phyloP scores from a whole-genome alignment of 78 protist genomes.

The Dictyostelium citrinum region DNA sequence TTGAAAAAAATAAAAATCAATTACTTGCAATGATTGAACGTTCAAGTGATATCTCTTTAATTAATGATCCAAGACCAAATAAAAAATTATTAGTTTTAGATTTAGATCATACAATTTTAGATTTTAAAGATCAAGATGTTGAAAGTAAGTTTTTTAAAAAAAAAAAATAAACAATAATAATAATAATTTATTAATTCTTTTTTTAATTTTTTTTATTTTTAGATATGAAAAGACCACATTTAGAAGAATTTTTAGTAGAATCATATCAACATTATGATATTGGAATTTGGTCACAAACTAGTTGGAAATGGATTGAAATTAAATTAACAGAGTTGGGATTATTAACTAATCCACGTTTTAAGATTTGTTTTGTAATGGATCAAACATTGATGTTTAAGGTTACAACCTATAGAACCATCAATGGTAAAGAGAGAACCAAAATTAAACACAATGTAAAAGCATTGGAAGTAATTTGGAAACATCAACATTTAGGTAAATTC shows the following conservation, averaged over 20 bases:
- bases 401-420: constrained; percentile 32
- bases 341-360: constrained; percentile 67
- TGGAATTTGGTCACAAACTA: constrained; percentile 80
- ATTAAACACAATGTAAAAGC: constrained; percentile 73
- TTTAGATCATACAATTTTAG: constrained; percentile 72
- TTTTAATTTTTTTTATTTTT: background rate
- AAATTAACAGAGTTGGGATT: constrained; percentile 75
- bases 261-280: constrained; percentile 68
- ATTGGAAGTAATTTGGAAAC: constrained; percentile 71
- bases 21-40: background rate
- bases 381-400: constrained; percentile 75
- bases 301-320: constrained; percentile 81
- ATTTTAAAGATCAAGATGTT: constrained; percentile 77
- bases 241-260: constrained; percentile 46
- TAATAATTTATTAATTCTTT: background rate
- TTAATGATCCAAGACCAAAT: constrained; percentile 54
- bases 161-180: background rate
- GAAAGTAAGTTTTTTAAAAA: background rate
- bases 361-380: constrained; percentile 77
- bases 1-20: constrained; percentile 40
- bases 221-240: constrained; percentile 78
- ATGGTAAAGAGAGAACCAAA: constrained; percentile 63
- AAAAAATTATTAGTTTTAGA: constrained; percentile 71
- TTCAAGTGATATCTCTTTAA: constrained; percentile 43
- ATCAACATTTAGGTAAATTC: constrained; percentile 39